phyloP scores from a whole-genome alignment of 1,139 yeast genomes.

The Zygosaccharomyces pseudobailii region DNA sequence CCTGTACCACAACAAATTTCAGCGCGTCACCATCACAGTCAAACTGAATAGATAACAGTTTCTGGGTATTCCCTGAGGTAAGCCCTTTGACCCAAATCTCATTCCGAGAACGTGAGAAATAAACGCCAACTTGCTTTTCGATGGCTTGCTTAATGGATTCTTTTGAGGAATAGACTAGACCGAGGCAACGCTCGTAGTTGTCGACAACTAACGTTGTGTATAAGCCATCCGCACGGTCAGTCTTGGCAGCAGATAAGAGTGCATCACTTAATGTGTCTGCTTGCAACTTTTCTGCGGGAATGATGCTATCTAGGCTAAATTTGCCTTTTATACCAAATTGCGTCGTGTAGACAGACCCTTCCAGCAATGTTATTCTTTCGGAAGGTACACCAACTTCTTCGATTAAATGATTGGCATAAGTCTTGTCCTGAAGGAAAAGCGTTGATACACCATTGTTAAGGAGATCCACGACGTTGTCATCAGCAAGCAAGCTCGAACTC shows the following conservation, averaged over 20 bases:
- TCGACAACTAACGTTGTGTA: slow-evolving; percentile 83
- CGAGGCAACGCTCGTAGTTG: slow-evolving; percentile 60
- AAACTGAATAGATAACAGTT: slow-evolving; percentile 54
- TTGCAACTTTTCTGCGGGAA: slow-evolving; percentile 18
- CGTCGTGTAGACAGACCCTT: slow-evolving; percentile 14
- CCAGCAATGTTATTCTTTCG: slow-evolving; percentile 20
- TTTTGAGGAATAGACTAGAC: slow-evolving; percentile 83
- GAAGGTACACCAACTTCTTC: slow-evolving; percentile 54
- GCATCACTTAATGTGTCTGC: slow-evolving; percentile 43
- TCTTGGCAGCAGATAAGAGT: slow-evolving; percentile 53
- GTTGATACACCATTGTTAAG: slow-evolving; percentile 64
- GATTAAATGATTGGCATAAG: slow-evolving; percentile 37
- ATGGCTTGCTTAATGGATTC: slow-evolving; percentile 81
- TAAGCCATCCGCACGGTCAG: slow-evolving; percentile 85
- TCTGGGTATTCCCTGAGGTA: slow-evolving; percentile 91
- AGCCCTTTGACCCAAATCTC: slow-evolving; percentile 96
- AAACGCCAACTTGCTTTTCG: slow-evolving; percentile 79
- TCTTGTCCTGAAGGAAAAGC: slow-evolving; percentile 42
- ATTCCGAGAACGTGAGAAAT: slow-evolving; percentile 82
- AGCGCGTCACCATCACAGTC: slow-evolving; percentile 95
- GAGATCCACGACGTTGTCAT: slow-evolving; percentile 49
- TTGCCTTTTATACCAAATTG: slow-evolving; percentile 49
- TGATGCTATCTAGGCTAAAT: slow-evolving; percentile 19
- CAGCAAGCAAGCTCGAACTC: slow-evolving; percentile 15
- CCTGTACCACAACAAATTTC: slow-evolving; percentile 79